Base-by-base conservation (phyloP, 192 early-diverging fungal genomes). In the Backusella liffmaniae region DNA sequence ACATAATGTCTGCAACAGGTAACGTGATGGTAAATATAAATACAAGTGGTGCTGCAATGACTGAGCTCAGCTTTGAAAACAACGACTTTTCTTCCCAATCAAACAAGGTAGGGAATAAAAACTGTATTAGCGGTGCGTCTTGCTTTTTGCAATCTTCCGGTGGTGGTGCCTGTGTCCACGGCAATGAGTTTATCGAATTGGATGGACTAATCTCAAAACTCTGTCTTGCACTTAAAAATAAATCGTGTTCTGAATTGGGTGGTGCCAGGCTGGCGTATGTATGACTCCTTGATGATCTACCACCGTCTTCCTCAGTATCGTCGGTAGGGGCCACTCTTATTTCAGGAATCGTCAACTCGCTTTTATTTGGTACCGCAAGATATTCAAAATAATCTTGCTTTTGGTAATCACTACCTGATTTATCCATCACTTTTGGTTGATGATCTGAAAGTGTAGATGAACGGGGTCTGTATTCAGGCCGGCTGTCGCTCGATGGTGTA, bases 1-100 rank as follows among this genome's bases (percentile, higher is more conserved):
- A 59, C 72, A 26, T 62, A 29, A 62, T 62, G 26, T 90, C 87
- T 18, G 90, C 89, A 35, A 90, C 89, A 18, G 92, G 91, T 36
- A 90, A 72, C 0, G 91, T 92, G 16, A 93, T 65, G 8, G 79
- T 84, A 66, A 92, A 70, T 3, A 90, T 1, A 0, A 88, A 75
- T 3, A 87, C 83, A 51, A 88, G 82, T 1, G 91, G 91, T 4
- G 83, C 76, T 7, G 86, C 85, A 7, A 84, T 53, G 15, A 90
- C 49, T 0, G 86, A 80, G 68, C 85, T 81, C 29, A 87, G 70
- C 59, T 84, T 86, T 30, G 86, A 77, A 66, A 82, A 80, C 12
- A 32, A n/a, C 4, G 82, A 76, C 46, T 90, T 90, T 15, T 77
- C 39, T 1, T 81, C 65, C 88, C 90, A 92, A 56, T 82, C 73